These are phyloP conservation scores for Pseudopithomyces chartarum DNA, from an alignment of 2,329 filamentous ascomycete genomes.

Conservation along the genomic window DNA sequence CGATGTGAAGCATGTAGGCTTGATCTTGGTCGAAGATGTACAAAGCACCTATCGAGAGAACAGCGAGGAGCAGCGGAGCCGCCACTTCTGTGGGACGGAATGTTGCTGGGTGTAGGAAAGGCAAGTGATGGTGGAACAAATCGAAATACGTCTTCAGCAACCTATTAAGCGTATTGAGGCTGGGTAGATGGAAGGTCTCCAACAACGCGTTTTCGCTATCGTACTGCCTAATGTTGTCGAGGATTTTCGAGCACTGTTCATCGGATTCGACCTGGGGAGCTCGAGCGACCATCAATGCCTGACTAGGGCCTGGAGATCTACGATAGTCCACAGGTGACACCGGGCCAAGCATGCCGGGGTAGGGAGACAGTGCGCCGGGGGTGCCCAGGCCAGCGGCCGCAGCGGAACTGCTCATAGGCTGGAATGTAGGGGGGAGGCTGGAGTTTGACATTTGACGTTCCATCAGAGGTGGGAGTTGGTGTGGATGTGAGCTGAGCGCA, in stretches of 20 bases:
- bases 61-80: slow-evolving; percentile 82
- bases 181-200: slow-evolving; percentile 87
- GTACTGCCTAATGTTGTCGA: slow-evolving; percentile 81
- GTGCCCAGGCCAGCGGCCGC: slow-evolving; percentile 71
- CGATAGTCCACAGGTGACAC: slow-evolving; percentile 72
- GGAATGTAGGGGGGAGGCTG: slow-evolving; percentile 66
- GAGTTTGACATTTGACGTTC: slow-evolving; percentile 62
- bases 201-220: slow-evolving; percentile 83
- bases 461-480: slow-evolving; percentile 71
- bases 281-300: slow-evolving; percentile 67
- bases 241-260: slow-evolving; percentile 81
- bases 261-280: slow-evolving; percentile 83
- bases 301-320: slow-evolving; percentile 70
- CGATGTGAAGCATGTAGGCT: slow-evolving; percentile 95
- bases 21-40: slow-evolving; percentile 98
- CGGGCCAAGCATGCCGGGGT: slow-evolving; percentile 68
- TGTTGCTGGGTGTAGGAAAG: slow-evolving; percentile 90
- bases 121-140: slow-evolving; percentile 94
- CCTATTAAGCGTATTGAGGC: slow-evolving; percentile 79
- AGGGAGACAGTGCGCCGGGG: slow-evolving; percentile 75
- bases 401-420: slow-evolving; percentile 74
- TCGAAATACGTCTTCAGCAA: slow-evolving; percentile 97
- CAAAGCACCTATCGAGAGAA: slow-evolving; percentile 91
- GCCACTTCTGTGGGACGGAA: slow-evolving; percentile 82
- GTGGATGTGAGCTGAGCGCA: slow-evolving; percentile 62